These are phyloP conservation scores for Diaporthe longicolla DNA, from an alignment of 2,329 filamentous ascomycete species.

Conservation along the genomic window DNA sequence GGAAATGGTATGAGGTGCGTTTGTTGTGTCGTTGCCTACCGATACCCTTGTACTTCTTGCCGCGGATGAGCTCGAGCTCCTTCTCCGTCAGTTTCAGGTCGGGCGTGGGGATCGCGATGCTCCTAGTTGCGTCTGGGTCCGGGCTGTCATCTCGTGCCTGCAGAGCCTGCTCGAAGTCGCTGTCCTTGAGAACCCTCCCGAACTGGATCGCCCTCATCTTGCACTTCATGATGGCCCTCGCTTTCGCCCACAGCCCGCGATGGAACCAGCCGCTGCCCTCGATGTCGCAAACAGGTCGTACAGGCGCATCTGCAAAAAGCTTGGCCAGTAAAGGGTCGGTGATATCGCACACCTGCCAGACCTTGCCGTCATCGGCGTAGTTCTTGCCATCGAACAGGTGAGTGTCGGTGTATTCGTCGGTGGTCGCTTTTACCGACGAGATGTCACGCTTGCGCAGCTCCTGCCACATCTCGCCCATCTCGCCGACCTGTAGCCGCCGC, in stretches of 20 bases:
- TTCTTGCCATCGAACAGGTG: slow-evolving; percentile 88
- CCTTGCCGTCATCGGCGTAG: slow-evolving; percentile 84
- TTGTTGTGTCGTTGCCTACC: slow-evolving; percentile 45
- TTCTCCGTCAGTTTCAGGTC: slow-evolving; percentile 56
- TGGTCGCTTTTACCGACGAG: slow-evolving; percentile 48
- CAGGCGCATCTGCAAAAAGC: slow-evolving; percentile 74
- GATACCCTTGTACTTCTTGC: slow-evolving; percentile 50
- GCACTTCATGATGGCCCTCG: slow-evolving; percentile 87
- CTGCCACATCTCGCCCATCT: slow-evolving; percentile 65
- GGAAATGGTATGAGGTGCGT: slow-evolving; percentile 47
- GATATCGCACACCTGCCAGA: slow-evolving; percentile 96
- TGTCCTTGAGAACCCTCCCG: slow-evolving; percentile 63
- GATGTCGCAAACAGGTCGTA: slow-evolving; percentile 71
- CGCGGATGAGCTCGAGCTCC: slow-evolving; percentile 53
- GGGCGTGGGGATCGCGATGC: slow-evolving; percentile 56
- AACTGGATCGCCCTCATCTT: slow-evolving; percentile 81
- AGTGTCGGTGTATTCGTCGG: slow-evolving; percentile 51
- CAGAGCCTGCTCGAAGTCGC: slow-evolving; percentile 61
- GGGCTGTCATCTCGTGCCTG: slow-evolving; percentile 54
- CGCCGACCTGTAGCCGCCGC: slow-evolving; percentile 63
- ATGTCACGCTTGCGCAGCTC: slow-evolving; percentile 58
- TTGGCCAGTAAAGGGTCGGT: slow-evolving; percentile 80
- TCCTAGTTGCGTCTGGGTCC: slow-evolving; percentile 46
- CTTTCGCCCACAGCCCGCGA: slow-evolving; percentile 85
- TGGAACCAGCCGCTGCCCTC: slow-evolving; percentile 85